A percentile compares a stretch with the other conserved stretches of the same genome.
phyloP scores from a whole-genome alignment of 2,329 filamentous ascomycete species.

The Zasmidium angulare region DNA sequence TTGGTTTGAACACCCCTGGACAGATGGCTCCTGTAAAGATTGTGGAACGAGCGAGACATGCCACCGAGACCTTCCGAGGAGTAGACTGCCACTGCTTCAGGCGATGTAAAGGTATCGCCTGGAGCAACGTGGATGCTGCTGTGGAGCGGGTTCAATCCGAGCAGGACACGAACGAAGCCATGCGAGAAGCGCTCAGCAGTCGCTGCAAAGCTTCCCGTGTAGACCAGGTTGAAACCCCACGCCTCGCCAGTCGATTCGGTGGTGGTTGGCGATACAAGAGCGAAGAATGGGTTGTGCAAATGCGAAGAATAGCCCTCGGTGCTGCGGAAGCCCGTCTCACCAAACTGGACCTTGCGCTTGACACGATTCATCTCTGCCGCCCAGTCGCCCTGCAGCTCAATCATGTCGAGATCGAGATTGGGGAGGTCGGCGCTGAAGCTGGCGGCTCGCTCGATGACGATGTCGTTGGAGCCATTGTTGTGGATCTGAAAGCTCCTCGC shows the following conservation, averaged over 20 bases:
- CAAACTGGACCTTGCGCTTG: constrained; percentile 57
- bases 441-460: constrained; percentile 45
- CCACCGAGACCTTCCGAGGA: constrained; percentile 59
- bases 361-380: constrained; percentile 49
- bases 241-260: constrained; percentile 62
- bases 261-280: constrained; percentile 55
- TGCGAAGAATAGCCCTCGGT: constrained; percentile 63
- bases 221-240: constrained; percentile 66
- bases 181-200: constrained; percentile 64
- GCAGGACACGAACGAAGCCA: constrained; percentile 58
- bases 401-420: constrained; percentile 60
- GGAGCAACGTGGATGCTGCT: constrained; percentile 58
- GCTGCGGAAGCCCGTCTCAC: constrained; percentile 58
- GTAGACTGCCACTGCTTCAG: constrained; percentile 63
- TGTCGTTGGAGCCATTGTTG: constrained; percentile 54
- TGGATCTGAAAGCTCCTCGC: constrained; percentile 62
- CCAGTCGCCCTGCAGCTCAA: constrained; percentile 65
- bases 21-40: constrained; percentile 61
- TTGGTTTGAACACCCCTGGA: constrained; percentile 57
- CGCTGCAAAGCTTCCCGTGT: constrained; percentile 62
- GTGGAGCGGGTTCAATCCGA: constrained; percentile 62
- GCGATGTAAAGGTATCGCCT: constrained; percentile 59
- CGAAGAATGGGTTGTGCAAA: constrained; percentile 64
- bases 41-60: constrained; percentile 63
- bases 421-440: constrained; percentile 64